A percentile compares a stretch with the other conserved stretches of the same genome.
Evolutionary conservation across 306 rosid genomes (phyloP).

Genomic region (Cercis canadensis): DNA sequence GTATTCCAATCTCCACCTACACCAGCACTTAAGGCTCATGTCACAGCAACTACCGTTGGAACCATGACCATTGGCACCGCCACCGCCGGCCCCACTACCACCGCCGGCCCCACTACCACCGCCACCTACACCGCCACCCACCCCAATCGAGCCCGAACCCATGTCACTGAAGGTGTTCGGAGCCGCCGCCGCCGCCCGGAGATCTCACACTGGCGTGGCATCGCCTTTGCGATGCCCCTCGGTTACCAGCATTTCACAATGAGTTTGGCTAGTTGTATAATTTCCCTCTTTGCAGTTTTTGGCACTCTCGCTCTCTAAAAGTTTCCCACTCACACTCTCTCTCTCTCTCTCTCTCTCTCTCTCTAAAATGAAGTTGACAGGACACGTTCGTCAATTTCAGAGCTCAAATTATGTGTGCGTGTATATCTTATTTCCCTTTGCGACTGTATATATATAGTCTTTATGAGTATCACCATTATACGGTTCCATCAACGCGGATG

Average conservation of each 20-base stretch:
- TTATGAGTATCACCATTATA: neutral
- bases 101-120: slow-evolving; percentile 29
- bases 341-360: slow-evolving; percentile 12
- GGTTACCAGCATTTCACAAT: slow-evolving; percentile 38
- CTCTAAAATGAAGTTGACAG: slow-evolving; percentile 4
- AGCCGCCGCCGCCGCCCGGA: slow-evolving; percentile 10
- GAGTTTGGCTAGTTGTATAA: neutral
- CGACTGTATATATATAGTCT: slow-evolving; percentile 20
- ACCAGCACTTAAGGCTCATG: slow-evolving; percentile 64
- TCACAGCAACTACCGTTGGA: slow-evolving; percentile 53
- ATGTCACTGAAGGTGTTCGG: slow-evolving; percentile 39
- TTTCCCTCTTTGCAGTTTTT: neutral
- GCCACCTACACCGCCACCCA: slow-evolving; percentile 36
- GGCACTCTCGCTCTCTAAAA: neutral
- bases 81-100: slow-evolving; percentile 15
- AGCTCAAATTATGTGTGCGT: neutral
- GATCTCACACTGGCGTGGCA: slow-evolving; percentile 44
- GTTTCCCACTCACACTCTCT: neutral
- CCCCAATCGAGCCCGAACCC: slow-evolving; percentile 70
- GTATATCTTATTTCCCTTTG: neutral
- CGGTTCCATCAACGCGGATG: neutral
- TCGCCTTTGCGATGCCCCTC: slow-evolving; percentile 32
- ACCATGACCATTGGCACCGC: slow-evolving; percentile 30
- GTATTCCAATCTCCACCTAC: slow-evolving; percentile 60
- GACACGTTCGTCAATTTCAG: slow-evolving; percentile 37